Percentiles rank a stretch among this genome's conserved stretches.
Evolutionary conservation across 1,284 basidiomycete species (phyloP).

Genomic region (Inonotus obliquus): DNA sequence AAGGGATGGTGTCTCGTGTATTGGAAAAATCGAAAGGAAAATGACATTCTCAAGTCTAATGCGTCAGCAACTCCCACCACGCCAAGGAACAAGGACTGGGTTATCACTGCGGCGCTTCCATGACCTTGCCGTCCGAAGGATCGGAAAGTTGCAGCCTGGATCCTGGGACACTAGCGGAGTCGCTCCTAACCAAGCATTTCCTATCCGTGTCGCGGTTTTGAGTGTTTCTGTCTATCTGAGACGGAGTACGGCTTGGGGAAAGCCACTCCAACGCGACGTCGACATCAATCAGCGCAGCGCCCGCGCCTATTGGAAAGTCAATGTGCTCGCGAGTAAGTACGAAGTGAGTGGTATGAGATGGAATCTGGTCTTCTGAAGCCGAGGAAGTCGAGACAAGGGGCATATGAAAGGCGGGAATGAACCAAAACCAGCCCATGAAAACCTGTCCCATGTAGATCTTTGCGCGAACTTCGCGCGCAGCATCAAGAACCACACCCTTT

Average conservation of each 20-base stretch:
- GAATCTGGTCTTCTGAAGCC: conserved; percentile 15
- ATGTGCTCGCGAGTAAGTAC: conserved; percentile 53
- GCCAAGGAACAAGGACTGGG: conserved; percentile 21
- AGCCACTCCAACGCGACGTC: conserved; percentile 47
- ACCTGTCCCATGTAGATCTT: conserved; percentile 76
- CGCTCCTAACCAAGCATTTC: conserved; percentile 20
- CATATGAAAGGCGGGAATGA: conserved; percentile 80
- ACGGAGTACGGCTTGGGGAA: background rate
- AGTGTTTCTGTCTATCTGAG: conserved; percentile 21
- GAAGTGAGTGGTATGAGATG: conserved; percentile 30
- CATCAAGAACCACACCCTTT: conserved; percentile 58
- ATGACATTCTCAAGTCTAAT: background rate
- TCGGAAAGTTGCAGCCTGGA: conserved; percentile 27
- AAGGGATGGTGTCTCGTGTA: background rate
- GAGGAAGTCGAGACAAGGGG: conserved; percentile 33
- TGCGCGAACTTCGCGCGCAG: conserved; percentile 66
- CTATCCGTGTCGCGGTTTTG: conserved; percentile 24
- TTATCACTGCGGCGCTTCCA: conserved; percentile 21
- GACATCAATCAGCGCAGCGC: conserved; percentile 60
- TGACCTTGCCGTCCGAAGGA: conserved; percentile 19
- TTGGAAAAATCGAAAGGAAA: background rate
- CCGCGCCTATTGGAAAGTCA: conserved; percentile 74
- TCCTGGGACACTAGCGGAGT: conserved; percentile 22
- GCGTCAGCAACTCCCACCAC: background rate
- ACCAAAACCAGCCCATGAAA: conserved; percentile 80